Evolutionary conservation across 2,329 filamentous ascomycete genomes (phyloP), one percentile per base, ranked within the genome.

Genomic region (Xylogone sp.): DNA sequence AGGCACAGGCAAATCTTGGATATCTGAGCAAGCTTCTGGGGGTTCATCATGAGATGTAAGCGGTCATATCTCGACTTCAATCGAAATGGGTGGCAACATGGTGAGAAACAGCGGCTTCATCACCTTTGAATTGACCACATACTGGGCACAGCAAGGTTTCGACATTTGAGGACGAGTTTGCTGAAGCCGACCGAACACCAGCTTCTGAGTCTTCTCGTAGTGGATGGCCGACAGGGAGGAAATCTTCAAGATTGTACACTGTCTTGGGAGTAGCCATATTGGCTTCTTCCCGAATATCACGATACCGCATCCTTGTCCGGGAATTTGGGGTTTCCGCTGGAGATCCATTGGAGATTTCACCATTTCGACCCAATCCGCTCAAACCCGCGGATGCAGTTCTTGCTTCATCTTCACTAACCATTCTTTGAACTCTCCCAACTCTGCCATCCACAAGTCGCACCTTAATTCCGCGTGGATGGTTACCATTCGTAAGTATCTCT

Each of bases 391-490:
- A 49, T 5, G 34, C 56, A 2, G 44, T 47, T 44, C 44, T 54
- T 2, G 52, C 56, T 12, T 52, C 49, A 21, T 57, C 54, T 19
- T 58, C 55, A 46, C 52, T 61, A 3, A 55, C 57, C 53, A 66
- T 56, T 31, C 56, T 57, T 48, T 64, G 63, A 5, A 66, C 64
- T 22, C 64, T 50, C 3, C 64, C 64, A 1, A 66, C 62, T 42
- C 59, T 45, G 1, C 64, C 64, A 55, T 64, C 61, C 46, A 53
- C 50, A 22, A 66, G 48, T 3, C 64, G 57, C 13, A 66, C 64
- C 49, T 66, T 66, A 45, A 66, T 65, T 7, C 64, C 64, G 18
- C 63, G 53, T 1, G 63, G 63, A 54, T 66, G 64, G 31, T 65
- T 56, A 2, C 64, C 62, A 42, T 54, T 52, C 13, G 63, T 65